These are phyloP conservation scores for Malus hybrid DNA, from an alignment of 331 rosid species.

Conservation along the genomic window DNA sequence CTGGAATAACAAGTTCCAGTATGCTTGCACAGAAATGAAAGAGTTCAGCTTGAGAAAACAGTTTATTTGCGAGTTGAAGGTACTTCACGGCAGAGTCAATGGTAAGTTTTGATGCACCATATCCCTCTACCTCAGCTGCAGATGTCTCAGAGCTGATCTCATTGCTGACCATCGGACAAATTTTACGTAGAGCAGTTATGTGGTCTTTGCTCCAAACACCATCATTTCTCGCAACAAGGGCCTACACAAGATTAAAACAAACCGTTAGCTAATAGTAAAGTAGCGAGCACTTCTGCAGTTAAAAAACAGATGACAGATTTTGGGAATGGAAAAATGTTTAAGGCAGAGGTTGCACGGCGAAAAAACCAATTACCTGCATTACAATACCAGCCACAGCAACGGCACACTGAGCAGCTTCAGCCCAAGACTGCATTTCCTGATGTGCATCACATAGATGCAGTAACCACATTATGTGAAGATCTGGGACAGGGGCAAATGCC, in stretches of 20 bases:
- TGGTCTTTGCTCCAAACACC: conserved; percentile 98
- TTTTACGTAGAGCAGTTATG: conserved; percentile 78
- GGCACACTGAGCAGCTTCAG: conserved; percentile 99
- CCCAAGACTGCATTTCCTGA: conserved; percentile 99
- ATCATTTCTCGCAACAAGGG: conserved; percentile 94
- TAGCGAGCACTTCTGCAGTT: not conserved
- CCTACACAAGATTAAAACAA: conserved; percentile 41
- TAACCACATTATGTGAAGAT: conserved; percentile 99
- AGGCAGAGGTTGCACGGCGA: not conserved
- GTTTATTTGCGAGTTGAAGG: conserved; percentile 94
- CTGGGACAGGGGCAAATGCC: conserved; percentile 99
- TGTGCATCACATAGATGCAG: conserved; percentile 97
- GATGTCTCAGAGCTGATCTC: conserved; percentile 93
- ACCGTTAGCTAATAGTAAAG: not conserved
- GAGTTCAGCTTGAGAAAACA: conserved; percentile 95
- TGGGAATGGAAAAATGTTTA: not conserved
- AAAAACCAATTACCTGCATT: conserved; percentile 64
- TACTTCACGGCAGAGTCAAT: conserved; percentile 95
- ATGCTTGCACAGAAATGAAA: conserved; percentile 97
- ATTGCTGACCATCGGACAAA: conserved; percentile 93
- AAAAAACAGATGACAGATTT: not conserved
- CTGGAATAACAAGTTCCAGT: conserved; percentile 93
- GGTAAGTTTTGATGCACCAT: conserved; percentile 92
- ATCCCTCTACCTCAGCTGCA: conserved; percentile 99
- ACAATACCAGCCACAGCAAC: conserved; percentile 99